Conservation (phyloP, 208 protist genomes). For the Sergeia podlipaevii region DNA sequence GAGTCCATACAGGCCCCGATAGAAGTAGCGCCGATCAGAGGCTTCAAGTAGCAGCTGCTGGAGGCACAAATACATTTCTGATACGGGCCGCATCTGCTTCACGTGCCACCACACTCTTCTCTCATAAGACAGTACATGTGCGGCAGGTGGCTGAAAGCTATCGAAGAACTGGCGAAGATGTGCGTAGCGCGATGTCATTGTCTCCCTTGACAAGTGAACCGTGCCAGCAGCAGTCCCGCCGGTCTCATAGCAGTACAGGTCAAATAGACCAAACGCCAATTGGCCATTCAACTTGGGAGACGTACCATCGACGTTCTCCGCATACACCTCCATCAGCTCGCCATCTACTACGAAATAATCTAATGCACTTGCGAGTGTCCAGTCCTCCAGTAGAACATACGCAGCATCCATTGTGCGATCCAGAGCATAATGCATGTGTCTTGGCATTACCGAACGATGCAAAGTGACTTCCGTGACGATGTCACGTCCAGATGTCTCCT, state of each 20-base stretch:
- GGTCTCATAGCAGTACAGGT: conserved; percentile 32
- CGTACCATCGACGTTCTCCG: background rate
- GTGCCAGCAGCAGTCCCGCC: conserved; percentile 7
- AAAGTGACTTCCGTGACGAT: background rate
- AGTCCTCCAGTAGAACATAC: conserved; percentile 49
- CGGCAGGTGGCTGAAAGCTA: no score
- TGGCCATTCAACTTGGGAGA: background rate
- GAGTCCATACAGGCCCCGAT: conserved; percentile 34
- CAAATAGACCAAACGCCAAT: conserved; percentile 50
- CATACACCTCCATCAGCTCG: conserved; percentile 47
- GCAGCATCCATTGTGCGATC: conserved; percentile 53
- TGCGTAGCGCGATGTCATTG: conserved; percentile 40
- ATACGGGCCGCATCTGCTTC: conserved; percentile 60
- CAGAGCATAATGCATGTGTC: conserved; percentile 33
- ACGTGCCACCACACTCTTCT: conserved; percentile 41
- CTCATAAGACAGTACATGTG: no score
- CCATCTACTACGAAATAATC: conserved; percentile 53
- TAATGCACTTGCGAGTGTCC: conserved; percentile 5
- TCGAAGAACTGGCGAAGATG: no score
- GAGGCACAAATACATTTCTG: conserved; percentile 32
- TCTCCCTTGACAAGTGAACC: conserved; percentile 14
- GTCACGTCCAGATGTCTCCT: background rate
- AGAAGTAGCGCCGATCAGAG: conserved; percentile 26
- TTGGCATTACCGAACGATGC: conserved; percentile 3
- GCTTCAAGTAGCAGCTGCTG: conserved; percentile 16